phyloP scores from a whole-genome alignment of 305 asterid genomes.

The Salvia sclarea region DNA sequence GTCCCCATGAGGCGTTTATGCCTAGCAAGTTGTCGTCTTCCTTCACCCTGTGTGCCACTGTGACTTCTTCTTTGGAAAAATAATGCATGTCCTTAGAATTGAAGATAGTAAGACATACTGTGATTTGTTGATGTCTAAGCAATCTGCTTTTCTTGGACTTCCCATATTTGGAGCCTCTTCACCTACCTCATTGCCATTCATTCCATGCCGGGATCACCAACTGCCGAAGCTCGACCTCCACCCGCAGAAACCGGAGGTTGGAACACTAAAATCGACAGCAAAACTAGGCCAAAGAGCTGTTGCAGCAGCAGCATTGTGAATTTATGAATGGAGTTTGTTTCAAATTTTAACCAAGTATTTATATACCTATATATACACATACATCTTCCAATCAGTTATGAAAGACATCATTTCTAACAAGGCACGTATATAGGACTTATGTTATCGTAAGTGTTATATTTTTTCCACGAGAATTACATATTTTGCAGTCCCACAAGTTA shows the following conservation, averaged over 20 bases:
- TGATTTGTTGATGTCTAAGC: background rate
- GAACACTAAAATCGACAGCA: background rate
- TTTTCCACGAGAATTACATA: no score
- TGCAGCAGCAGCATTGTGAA: slow-evolving; percentile 21
- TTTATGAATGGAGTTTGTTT: background rate
- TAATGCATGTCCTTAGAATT: background rate
- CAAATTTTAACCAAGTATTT: no score
- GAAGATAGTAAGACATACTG: background rate
- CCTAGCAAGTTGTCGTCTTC: slow-evolving; percentile 26
- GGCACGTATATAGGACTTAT: no score
- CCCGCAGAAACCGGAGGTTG: background rate
- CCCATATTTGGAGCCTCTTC: no score
- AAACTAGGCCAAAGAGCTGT: slow-evolving; percentile 9
- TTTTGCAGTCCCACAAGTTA: no score
- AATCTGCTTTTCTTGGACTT: background rate
- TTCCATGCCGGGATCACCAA: background rate
- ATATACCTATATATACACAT: no score
- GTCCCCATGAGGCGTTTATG: slow-evolving; percentile 1
- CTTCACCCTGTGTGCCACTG: slow-evolving; percentile 26
- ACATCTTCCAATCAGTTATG: no score
- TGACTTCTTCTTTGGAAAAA: slow-evolving; percentile 15
- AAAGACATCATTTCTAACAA: no score
- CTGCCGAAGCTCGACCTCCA: background rate
- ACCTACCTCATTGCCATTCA: background rate
- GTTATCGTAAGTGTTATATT: no score